Evolutionary conservation across 345 rosid genomes (phyloP), one percentile per base, ranked within the genome.

Genomic region (Psidium friedrichsthalianum): DNA sequence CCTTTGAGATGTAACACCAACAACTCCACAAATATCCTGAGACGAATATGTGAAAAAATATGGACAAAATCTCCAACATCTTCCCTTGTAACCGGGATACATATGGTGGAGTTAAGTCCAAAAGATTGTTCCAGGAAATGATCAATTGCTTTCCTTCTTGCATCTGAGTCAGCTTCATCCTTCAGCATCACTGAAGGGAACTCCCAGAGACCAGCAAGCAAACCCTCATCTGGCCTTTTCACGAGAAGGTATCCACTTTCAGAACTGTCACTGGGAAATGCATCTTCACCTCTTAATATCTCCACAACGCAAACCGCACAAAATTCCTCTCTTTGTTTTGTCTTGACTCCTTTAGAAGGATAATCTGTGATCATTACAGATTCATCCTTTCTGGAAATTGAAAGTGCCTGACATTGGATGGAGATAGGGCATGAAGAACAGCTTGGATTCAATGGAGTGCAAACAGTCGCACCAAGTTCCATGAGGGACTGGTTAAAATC

Each of bases 171-270:
- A 81, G 90, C 87, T 88, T 93, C 98, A 86, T 92, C 87, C 44
- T 89, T 90, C 88, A 95, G 82, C 57, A 83, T 85, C 86, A 94
- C 92, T 51, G 95, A 90, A 53, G 99, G 98, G 86, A 97, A 97
- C 92, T 97, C 99, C 99, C 98, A 95, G 53, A 97, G 97, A 88
- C 99, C 98, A 83, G 98, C 98, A 87, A 97, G 99, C 87, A 97
- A 89, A 80, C 99, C 98, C 82, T 88, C 94, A 74, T 94, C 91
- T 52, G 98, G 98, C 90, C 98, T 95, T 88, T 93, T 95, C 82
- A 95, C 91, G 6, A 97, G 93, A 92, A 95, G 93, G 91, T 91
- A 94, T 81, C 85, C 87, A 82, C 96, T 91, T 83, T 90, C 91
- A 61, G 93, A 78, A 87, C 89, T 88, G 51, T 85, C 88, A 84